Percentiles rank a stretch among this genome's conserved stretches.
Evolutionary conservation across 2,329 filamentous ascomycete species (phyloP).

Genomic region (Trichoderma sp.): DNA sequence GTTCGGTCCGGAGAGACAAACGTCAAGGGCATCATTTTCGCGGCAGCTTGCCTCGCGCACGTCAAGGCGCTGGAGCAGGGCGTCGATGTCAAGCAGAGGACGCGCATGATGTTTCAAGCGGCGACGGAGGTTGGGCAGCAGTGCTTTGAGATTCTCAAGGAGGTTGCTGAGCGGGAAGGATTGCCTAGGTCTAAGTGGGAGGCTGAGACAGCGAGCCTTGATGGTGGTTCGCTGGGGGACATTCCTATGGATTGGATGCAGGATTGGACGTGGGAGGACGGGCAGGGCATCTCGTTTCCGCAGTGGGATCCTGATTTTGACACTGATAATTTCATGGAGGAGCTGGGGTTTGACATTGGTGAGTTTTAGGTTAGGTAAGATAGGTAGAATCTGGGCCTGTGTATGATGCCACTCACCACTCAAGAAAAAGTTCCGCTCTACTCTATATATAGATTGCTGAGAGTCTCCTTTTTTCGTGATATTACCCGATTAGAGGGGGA

Average conservation of each 20-base stretch:
- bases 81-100: conserved; percentile 32
- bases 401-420: not conserved
- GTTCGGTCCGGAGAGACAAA: conserved; percentile 48
- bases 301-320: conserved; percentile 23
- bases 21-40: conserved; percentile 43
- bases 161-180: conserved; percentile 35
- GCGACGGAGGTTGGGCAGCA: conserved; percentile 30
- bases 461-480: not conserved
- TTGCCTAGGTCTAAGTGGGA: conserved; percentile 23
- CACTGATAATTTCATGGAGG: not conserved
- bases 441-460: not conserved
- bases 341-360: conserved; percentile 3
- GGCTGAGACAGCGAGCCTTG: conserved; percentile 19
- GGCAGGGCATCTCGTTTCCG: conserved; percentile 24
- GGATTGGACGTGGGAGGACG: conserved; percentile 34
- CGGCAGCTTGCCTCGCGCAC: conserved; percentile 36
- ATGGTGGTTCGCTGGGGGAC: conserved; percentile 18
- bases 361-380: not conserved
- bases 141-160: conserved; percentile 38
- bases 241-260: conserved; percentile 31
- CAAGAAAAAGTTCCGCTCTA: not conserved
- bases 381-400: not conserved
- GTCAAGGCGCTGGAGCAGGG: conserved; percentile 38
- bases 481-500: not conserved
- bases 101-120: conserved; percentile 34